These are phyloP conservation scores for Penicillium arizonense DNA, from an alignment of 495 filamentous ascomycete species.

Conservation along the genomic window DNA sequence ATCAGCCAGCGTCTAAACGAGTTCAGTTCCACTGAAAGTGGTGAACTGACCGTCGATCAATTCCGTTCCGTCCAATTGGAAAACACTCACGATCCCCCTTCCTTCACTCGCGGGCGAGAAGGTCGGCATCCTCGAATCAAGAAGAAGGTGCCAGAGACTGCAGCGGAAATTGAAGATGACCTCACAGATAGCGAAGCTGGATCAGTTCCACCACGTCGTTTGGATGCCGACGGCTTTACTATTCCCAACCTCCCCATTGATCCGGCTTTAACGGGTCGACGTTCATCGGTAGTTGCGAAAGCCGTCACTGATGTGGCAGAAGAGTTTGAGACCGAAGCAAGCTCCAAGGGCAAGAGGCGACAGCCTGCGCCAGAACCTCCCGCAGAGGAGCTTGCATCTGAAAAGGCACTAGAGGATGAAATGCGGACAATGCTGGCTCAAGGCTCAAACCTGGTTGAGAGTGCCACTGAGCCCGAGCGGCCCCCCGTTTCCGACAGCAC, in stretches of 20 bases:
- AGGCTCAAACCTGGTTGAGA: conserved; percentile 40
- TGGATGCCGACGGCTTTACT: conserved; percentile 49
- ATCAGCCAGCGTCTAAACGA: conserved; percentile 86
- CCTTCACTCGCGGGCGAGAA: conserved; percentile 64
- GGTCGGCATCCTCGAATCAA: conserved; percentile 42
- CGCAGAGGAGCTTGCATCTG: conserved; percentile 40
- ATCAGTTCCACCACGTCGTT: conserved; percentile 29
- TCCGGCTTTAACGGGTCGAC: conserved; percentile 34
- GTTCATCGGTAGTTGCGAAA: conserved; percentile 16
- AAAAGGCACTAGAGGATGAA: conserved; percentile 44
- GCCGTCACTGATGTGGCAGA: conserved; percentile 22
- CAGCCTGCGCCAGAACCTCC: conserved; percentile 30
- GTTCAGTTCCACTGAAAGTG: conserved; percentile 78
- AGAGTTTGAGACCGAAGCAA: conserved; percentile 20
- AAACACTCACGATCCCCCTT: conserved; percentile 74
- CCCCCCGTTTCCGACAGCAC: conserved; percentile 37
- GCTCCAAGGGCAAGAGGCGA: conserved; percentile 33
- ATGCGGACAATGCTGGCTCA: conserved; percentile 39
- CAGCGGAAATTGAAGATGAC: conserved; percentile 44
- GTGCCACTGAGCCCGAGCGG: conserved; percentile 13
- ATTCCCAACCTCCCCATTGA: conserved; percentile 49
- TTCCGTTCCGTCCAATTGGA: conserved; percentile 71
- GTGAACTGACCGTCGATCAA: conserved; percentile 78
- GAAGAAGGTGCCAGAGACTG: conserved; percentile 45
- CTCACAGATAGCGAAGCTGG: conserved; percentile 17